A percentile compares a stretch with the other conserved stretches of the same genome.
phyloP scores from a whole-genome alignment of 177 flowering plant species.

The Vitis hybrid region DNA sequence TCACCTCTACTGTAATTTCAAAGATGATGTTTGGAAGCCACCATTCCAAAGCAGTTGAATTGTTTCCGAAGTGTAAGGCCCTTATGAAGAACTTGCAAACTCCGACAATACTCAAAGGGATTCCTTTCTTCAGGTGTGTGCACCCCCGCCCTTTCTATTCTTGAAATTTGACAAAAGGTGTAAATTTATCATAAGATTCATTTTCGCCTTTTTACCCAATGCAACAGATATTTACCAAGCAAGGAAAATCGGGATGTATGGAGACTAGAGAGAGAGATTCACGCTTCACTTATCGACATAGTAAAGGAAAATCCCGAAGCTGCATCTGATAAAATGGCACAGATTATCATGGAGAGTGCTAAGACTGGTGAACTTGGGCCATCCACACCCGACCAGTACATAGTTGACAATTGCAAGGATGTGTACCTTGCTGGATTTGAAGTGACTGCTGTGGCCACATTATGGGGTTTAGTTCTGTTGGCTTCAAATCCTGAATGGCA shows the following conservation, averaged over 20 bases:
- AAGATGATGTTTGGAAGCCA: constrained; percentile 10
- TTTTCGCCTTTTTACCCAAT: no score
- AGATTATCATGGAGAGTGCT: constrained; percentile 9
- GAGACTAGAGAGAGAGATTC: constrained; percentile 27
- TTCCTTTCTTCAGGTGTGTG: constrained; percentile 4
- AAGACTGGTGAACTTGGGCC: constrained; percentile 7
- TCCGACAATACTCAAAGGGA: constrained; percentile 5
- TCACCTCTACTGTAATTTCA: constrained; percentile 13
- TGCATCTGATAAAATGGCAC: constrained; percentile 5
- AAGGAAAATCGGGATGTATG: constrained; percentile 25
- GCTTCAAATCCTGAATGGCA: constrained; percentile 19
- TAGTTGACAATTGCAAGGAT: constrained; percentile 19
- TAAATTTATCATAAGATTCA: no score
- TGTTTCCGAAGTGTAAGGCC: constrained; percentile 3
- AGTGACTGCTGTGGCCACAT: constrained; percentile 9
- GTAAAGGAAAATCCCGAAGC: constrained; percentile 13
- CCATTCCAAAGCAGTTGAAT: not conserved
- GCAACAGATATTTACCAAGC: constrained; percentile 21
- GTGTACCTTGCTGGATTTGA: constrained; percentile 14
- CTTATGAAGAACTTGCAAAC: constrained; percentile 8
- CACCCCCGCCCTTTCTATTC: no score
- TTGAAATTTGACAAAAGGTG: no score
- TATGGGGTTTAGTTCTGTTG: constrained; percentile 17
- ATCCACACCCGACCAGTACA: constrained; percentile 10
- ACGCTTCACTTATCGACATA: constrained; percentile 15